Conservation (phyloP, 2,329 filamentous ascomycete species). For the Grosmannia serpens region DNA sequence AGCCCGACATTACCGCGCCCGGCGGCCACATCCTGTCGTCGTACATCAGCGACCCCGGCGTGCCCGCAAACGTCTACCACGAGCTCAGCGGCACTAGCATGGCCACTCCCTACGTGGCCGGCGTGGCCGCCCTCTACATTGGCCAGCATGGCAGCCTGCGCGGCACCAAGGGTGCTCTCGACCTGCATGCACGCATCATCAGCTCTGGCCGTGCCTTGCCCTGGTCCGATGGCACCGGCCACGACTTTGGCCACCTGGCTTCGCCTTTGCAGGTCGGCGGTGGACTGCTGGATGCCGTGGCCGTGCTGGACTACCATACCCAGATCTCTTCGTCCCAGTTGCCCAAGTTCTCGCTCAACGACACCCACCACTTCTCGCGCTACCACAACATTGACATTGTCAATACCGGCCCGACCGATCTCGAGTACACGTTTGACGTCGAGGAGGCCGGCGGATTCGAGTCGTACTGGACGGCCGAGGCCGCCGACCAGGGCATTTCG, state of each 20-base stretch:
- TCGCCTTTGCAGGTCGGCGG: slow-evolving; percentile 22
- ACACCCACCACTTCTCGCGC: slow-evolving; percentile 27
- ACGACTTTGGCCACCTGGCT: slow-evolving; percentile 12
- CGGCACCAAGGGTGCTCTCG: slow-evolving; percentile 18
- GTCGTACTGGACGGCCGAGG: slow-evolving; percentile 1
- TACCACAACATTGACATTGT: slow-evolving; percentile 20
- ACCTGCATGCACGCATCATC: slow-evolving; percentile 20
- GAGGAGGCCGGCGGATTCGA: slow-evolving; percentile 24
- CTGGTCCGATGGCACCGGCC: slow-evolving; percentile 15
- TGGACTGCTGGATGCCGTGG: slow-evolving; percentile 27
- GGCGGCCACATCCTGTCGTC: slow-evolving; percentile 34
- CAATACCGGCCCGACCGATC: slow-evolving; percentile 22
- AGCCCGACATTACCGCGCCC: slow-evolving; percentile 30
- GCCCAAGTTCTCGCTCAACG: slow-evolving; percentile 30
- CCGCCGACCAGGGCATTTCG: neutral
- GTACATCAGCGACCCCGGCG: slow-evolving; percentile 18
- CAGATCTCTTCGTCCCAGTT: slow-evolving; percentile 27
- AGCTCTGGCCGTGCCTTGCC: slow-evolving; percentile 19
- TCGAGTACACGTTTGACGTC: slow-evolving; percentile 20
- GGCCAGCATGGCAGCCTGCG: slow-evolving; percentile 22
- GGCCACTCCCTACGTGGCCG: slow-evolving; percentile 36
- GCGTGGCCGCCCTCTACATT: slow-evolving; percentile 27
- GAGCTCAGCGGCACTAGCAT: slow-evolving; percentile 34
- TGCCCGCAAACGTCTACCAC: neutral
- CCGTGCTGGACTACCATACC: neutral